phyloP scores from a whole-genome alignment of 2,329 filamentous ascomycete species.

The Paraphoma sp. region DNA sequence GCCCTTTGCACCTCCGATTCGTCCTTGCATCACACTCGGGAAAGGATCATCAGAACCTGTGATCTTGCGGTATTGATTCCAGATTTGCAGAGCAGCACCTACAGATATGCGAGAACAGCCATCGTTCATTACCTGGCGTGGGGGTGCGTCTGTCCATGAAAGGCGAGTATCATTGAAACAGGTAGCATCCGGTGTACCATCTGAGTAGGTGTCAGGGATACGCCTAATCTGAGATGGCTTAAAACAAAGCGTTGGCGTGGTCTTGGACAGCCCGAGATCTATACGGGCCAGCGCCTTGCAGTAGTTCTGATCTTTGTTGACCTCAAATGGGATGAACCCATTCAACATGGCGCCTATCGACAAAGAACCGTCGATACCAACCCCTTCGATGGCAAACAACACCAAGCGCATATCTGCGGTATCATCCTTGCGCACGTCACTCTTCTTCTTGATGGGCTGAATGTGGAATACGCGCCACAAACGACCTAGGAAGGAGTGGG shows the following conservation, averaged over 20 bases:
- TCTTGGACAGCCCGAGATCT: constrained; percentile 52
- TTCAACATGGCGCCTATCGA: constrained; percentile 42
- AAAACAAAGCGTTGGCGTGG: constrained; percentile 46
- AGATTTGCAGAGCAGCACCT: constrained; percentile 62
- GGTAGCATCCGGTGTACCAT: constrained; percentile 40
- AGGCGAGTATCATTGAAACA: constrained; percentile 46
- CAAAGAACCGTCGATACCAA: constrained; percentile 26
- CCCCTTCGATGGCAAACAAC: constrained; percentile 45
- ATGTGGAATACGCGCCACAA: constrained; percentile 51
- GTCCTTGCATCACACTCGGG: constrained; percentile 72
- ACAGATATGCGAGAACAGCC: constrained; percentile 71
- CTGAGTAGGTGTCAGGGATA: constrained; percentile 39
- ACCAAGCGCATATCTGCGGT: constrained; percentile 33
- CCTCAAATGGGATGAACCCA: constrained; percentile 48
- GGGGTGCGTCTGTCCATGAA: constrained; percentile 21
- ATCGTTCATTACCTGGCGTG: constrained; percentile 52
- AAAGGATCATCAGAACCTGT: constrained; percentile 68
- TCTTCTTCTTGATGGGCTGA: constrained; percentile 41
- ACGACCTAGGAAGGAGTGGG: constrained; percentile 50
- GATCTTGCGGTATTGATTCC: constrained; percentile 56
- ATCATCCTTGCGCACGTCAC: constrained; percentile 9
- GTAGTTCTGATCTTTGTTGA: constrained; percentile 45
- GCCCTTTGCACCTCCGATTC: constrained; percentile 77
- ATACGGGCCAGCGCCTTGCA: constrained; percentile 53
- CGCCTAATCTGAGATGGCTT: constrained; percentile 43